A percentile compares a stretch with the other conserved stretches of the same genome.
Conservation (phyloP, 345 rosid species). For the Rhizophora mangle region DNA sequence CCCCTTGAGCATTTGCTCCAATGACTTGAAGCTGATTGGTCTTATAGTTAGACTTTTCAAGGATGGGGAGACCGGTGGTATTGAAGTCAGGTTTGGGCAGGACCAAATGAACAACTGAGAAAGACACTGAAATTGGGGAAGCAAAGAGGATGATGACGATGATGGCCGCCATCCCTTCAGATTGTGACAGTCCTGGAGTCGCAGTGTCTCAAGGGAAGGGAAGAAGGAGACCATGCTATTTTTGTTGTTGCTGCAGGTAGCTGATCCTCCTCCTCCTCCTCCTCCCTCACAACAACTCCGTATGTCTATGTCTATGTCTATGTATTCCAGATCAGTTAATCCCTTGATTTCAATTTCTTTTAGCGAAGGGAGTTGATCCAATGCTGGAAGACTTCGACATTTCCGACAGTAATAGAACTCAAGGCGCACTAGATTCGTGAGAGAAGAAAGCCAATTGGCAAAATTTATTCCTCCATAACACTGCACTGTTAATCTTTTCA, state of each 20-base stretch:
- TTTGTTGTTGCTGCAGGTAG: no score
- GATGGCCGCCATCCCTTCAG: slow-evolving; percentile 13
- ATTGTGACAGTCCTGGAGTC: slow-evolving; percentile 2
- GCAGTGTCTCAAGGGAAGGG: slow-evolving; percentile 6
- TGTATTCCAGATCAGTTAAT: slow-evolving; percentile 11
- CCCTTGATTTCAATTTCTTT: background rate
- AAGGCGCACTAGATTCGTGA: slow-evolving; percentile 1
- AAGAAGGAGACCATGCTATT: background rate
- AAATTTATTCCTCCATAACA: slow-evolving; percentile 10
- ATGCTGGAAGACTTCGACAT: slow-evolving; percentile 2
- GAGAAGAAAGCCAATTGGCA: slow-evolving; percentile 10
- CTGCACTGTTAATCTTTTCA: slow-evolving; percentile 4
- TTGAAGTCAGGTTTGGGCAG: slow-evolving; percentile 10
- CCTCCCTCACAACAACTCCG: background rate
- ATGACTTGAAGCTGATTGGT: no score
- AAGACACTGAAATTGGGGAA: background rate
- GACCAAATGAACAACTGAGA: background rate
- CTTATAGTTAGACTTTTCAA: background rate
- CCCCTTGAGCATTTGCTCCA: no score
- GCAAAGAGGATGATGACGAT: background rate
- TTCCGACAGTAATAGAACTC: background rate
- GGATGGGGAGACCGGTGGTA: slow-evolving; percentile 11
- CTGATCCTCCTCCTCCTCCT: no score
- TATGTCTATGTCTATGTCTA: slow-evolving; percentile 18
- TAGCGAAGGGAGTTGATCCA: slow-evolving; percentile 14